phyloP scores from a whole-genome alignment of 352 stramenopile genomes.

The Globisporangium viniferum region DNA sequence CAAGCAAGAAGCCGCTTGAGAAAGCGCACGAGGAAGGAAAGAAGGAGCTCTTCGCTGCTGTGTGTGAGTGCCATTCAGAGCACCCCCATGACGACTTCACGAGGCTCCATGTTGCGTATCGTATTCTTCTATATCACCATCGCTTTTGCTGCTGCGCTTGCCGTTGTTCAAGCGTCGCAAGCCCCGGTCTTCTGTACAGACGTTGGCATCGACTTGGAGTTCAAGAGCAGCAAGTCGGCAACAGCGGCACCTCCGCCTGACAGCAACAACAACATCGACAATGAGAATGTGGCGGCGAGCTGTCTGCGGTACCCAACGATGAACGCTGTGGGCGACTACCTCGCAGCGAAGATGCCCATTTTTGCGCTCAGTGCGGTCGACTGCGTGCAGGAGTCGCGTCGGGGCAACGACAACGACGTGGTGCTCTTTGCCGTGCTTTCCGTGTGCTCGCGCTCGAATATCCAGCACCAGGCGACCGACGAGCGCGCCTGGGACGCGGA shows the following conservation, averaged over 20 bases:
- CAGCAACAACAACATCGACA: constrained; percentile 16
- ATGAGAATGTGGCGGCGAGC: constrained; percentile 7
- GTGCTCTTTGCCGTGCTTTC: constrained; percentile 32
- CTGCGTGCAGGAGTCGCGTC: constrained; percentile 33
- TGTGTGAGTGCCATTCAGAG: neutral
- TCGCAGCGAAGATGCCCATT: constrained; percentile 30
- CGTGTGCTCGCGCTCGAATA: constrained; percentile 43
- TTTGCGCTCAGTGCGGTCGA: constrained; percentile 42
- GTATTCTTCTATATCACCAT: neutral
- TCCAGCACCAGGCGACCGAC: constrained; percentile 25
- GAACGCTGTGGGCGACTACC: constrained; percentile 27
- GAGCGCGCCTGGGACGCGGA: constrained; percentile 24
- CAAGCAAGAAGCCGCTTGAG: neutral
- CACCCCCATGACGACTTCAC: neutral
- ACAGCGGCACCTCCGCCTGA: constrained; percentile 10
- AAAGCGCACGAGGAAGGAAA: neutral
- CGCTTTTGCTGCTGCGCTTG: neutral
- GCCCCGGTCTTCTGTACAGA: constrained; percentile 40
- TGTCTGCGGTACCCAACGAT: constrained; percentile 39
- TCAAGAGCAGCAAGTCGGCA: constrained; percentile 16
- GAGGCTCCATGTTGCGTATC: neutral
- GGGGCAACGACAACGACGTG: constrained; percentile 29
- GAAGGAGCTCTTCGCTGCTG: neutral
- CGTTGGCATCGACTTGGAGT: constrained; percentile 41
- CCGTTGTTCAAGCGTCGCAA: neutral